Base-by-base conservation (phyloP, 345 rosid genomes). In the Moricandia moricandioides region DNA sequence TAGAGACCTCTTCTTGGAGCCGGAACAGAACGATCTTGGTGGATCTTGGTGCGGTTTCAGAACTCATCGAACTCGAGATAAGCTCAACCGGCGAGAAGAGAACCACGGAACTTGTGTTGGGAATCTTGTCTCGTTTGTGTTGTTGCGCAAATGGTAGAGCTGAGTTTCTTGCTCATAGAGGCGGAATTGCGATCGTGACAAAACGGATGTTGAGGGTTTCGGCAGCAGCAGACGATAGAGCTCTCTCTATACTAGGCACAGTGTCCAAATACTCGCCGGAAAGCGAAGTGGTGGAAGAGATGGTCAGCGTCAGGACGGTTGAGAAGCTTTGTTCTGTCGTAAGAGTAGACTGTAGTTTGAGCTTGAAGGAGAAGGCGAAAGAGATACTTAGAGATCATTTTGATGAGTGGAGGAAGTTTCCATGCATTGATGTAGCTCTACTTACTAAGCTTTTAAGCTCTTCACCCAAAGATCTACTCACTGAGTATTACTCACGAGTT, bases 121-220 rank as follows among this genome's bases (percentile, higher is more conserved):
- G 90, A 5, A 70, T 85, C n/a, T 26, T 93, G 55, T 78, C 75
- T 69, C 82, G 84, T 40, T 47, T 93, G 14, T 93, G 98, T 74
- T 88, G 84, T 17, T 81, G 87, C 9, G 92, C 96, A 0, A 83
- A 88, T 1, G 97, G 97, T 63, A 83, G 97, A 58, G 91, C 87
- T 0, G 68, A 85, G 83, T 82, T 86, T 27, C 71, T 89, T 34
- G 79, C 73, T 2, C 97, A 93, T 43, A 77, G 75, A 27, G 85
- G 82, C 0, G 88, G 89, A 30, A 30, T 91, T 8, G 90, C 96
- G 0, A 79, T 87, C 35, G 84, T 93, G 16, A 79, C 90, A 0
- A 83, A 74, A 78, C 83, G 85, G 83, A 74, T 91, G 9, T 3
- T 85, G 79, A 77, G 60, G 2, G 89, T 85, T 10, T 93, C 98